phyloP scores from a whole-genome alignment of 2,329 filamentous ascomycete genomes.

The Trichoderma sp. region DNA sequence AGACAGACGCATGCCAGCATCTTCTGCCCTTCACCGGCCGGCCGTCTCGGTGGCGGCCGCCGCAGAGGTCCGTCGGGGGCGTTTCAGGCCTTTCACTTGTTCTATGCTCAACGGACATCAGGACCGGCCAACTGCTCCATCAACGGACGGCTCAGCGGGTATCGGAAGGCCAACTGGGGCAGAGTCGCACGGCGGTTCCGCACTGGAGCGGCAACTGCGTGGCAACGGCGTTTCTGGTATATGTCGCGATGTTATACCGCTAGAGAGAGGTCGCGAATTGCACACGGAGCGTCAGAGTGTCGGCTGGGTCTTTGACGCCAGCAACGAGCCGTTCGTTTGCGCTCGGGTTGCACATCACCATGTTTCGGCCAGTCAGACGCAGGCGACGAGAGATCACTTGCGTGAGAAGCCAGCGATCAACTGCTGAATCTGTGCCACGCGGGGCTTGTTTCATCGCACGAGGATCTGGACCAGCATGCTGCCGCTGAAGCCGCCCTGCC shows the following conservation, averaged over 20 bases:
- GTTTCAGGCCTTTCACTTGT: not conserved
- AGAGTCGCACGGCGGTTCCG: not conserved
- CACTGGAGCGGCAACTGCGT: not conserved
- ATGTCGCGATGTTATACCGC: conserved; percentile 26
- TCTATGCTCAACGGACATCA: not conserved
- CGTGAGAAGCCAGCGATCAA: conserved; percentile 16
- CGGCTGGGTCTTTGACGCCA: conserved; percentile 20
- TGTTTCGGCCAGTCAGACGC: conserved; percentile 8
- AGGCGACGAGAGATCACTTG: conserved; percentile 2
- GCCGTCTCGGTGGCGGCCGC: not conserved
- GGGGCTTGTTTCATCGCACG: conserved; percentile 19
- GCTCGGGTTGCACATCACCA: conserved; percentile 5
- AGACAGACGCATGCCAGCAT: conserved; percentile 31
- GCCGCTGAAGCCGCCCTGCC: conserved; percentile 14
- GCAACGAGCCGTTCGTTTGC: conserved; percentile 22
- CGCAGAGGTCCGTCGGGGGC: too few species aligned
- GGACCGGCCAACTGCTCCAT: not conserved
- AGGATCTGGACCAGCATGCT: conserved; percentile 22
- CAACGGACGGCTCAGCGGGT: not conserved
- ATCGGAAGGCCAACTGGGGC: conserved; percentile 5
- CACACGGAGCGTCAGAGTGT: conserved; percentile 10
- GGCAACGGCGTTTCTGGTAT: conserved; percentile 17
- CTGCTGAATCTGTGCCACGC: conserved; percentile 44
- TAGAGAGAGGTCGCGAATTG: conserved; percentile 18
- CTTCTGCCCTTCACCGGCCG: not conserved